Evolutionary conservation across 1,139 yeast species (phyloP).

Genomic region (Geotrichum aggregatum): DNA sequence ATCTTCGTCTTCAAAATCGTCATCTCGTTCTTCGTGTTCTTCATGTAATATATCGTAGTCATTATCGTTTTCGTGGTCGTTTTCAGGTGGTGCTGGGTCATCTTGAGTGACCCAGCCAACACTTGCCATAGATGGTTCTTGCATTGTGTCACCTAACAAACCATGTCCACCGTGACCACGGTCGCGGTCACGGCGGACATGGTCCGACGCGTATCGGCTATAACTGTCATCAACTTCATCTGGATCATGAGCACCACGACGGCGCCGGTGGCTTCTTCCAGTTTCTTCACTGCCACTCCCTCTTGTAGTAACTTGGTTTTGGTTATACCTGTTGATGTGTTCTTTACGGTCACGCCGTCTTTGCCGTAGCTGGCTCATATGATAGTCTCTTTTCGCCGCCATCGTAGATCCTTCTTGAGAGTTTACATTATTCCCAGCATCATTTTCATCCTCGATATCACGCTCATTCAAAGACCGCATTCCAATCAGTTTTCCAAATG

Average conservation of each 20-base stretch:
- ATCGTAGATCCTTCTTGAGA: no score
- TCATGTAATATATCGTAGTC: slow-evolving; percentile 7
- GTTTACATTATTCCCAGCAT: no score
- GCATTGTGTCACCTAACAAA: no score
- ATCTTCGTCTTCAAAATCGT: background rate
- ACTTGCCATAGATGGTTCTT: background rate
- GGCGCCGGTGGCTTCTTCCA: no score
- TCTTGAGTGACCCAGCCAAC: slow-evolving; percentile 9
- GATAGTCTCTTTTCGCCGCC: background rate
- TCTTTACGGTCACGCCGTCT: background rate
- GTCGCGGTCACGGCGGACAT: no score
- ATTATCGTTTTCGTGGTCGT: background rate
- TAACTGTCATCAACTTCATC: background rate
- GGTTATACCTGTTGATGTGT: background rate
- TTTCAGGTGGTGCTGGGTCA: background rate
- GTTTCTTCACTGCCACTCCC: no score
- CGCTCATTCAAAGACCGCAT: no score
- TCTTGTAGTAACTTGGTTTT: background rate
- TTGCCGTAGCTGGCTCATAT: background rate
- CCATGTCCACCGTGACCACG: no score
- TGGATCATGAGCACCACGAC: no score
- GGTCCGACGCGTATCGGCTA: no score
- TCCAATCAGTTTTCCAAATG: slow-evolving; percentile 17
- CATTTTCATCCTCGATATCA: no score
- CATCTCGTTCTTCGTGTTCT: slow-evolving; percentile 6